Percentiles rank a stretch among this genome's conserved stretches.
Evolutionary conservation across 129 eudicot species (phyloP).

Genomic region (Calendula officinalis): DNA sequence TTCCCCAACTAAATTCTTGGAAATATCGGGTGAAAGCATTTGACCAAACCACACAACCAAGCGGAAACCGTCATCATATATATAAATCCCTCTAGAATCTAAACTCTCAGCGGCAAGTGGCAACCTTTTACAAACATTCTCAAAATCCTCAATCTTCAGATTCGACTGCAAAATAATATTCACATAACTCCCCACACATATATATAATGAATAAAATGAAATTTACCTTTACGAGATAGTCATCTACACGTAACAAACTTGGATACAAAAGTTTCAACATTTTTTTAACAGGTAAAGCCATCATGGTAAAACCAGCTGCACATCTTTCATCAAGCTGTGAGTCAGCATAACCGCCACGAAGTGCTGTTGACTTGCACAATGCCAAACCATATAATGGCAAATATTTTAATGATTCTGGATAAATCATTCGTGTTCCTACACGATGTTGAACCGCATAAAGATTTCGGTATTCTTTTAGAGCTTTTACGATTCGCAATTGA

Average conservation of each 20-base stretch:
- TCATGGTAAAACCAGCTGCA: constrained; percentile 88
- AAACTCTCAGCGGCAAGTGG: constrained; percentile 78
- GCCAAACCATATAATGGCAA: constrained; percentile 75
- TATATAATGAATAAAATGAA: no score
- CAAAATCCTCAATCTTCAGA: constrained; percentile 40
- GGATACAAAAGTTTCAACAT: constrained; percentile 82
- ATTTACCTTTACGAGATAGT: constrained; percentile 55
- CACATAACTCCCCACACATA: neutral
- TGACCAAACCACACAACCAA: constrained; percentile 90
- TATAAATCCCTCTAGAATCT: constrained; percentile 72
- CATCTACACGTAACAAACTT: constrained; percentile 64
- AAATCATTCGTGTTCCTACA: constrained; percentile 79
- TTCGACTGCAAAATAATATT: constrained; percentile 23
- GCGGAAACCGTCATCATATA: constrained; percentile 87
- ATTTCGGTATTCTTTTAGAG: constrained; percentile 83
- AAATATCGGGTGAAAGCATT: constrained; percentile 69
- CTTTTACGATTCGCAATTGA: constrained; percentile 71
- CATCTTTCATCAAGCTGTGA: constrained; percentile 89
- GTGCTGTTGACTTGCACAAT: constrained; percentile 65
- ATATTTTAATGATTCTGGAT: constrained; percentile 80
- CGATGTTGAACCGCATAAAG: constrained; percentile 83
- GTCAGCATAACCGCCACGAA: constrained; percentile 85
- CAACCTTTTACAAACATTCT: constrained; percentile 44
- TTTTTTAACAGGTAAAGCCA: constrained; percentile 85
- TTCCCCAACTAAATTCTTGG: constrained; percentile 61